phyloP scores from a whole-genome alignment of 805 yeast genomes.

The Wickerhamomyces mucosus region DNA sequence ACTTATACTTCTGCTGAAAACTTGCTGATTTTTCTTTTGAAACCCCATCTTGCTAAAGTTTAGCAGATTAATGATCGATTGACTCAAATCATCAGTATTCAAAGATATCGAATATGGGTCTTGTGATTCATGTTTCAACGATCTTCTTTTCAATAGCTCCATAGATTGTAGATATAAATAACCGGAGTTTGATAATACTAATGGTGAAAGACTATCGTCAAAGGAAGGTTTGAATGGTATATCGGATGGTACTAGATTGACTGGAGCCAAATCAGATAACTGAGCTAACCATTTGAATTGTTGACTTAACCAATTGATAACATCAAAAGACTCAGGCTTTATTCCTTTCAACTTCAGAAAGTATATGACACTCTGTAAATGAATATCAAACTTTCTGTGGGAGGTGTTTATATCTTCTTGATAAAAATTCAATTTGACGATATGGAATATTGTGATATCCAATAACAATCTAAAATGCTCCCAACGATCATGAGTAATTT shows the following conservation, averaged over 20 bases:
- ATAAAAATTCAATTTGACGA: slow-evolving; percentile 51
- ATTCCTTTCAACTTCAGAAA: slow-evolving; percentile 24
- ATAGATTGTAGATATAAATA: slow-evolving; percentile 31
- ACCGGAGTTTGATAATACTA: slow-evolving; percentile 34
- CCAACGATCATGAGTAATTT: slow-evolving; percentile 26
- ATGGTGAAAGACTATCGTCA: slow-evolving; percentile 17
- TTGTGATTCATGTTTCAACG: slow-evolving; percentile 2
- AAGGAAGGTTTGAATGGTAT: slow-evolving; percentile 23
- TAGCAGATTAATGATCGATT: slow-evolving; percentile 21
- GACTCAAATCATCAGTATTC: slow-evolving; percentile 3
- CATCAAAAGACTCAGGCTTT: slow-evolving; percentile 20
- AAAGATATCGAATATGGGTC: slow-evolving; percentile 8
- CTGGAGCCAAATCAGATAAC: slow-evolving; percentile 40
- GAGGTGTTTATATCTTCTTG: slow-evolving; percentile 50
- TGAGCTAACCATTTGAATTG: slow-evolving; percentile 64
- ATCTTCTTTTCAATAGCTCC: slow-evolving; percentile 21
- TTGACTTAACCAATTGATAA: slow-evolving; percentile 44
- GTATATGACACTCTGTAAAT: slow-evolving; percentile 41
- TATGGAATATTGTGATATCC: slow-evolving; percentile 55
- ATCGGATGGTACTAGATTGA: slow-evolving; percentile 28
- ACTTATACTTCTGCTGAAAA: slow-evolving; percentile 29
- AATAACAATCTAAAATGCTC: slow-evolving; percentile 36
- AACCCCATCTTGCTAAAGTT: slow-evolving; percentile 29
- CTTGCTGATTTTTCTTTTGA: slow-evolving; percentile 24
- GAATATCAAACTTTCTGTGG: slow-evolving; percentile 54